Conservation (phyloP, 768 basidiomycete species). For the Russula emetica region DNA sequence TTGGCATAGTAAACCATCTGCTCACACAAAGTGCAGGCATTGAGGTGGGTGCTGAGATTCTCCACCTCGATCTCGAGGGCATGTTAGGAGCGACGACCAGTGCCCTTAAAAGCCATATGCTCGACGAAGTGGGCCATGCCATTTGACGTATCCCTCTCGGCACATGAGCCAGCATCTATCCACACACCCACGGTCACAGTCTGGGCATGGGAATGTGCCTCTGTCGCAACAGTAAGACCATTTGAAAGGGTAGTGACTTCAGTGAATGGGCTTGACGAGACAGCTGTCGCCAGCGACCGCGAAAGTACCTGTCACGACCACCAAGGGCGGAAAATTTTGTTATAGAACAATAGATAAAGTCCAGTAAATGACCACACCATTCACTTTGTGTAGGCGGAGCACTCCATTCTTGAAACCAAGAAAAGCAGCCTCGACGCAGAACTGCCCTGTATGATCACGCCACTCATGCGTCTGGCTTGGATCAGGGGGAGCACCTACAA, state of each 20-base stretch:
- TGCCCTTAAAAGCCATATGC: conserved; percentile 98
- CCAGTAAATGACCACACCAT: too few species aligned
- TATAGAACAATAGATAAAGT: too few species aligned
- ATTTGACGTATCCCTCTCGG: too few species aligned
- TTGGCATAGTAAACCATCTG: conserved; percentile 99
- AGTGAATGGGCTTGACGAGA: conserved; percentile 67
- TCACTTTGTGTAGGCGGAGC: too few species aligned
- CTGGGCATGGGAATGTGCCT: too few species aligned
- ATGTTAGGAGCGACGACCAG: conserved; percentile 80
- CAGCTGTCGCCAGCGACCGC: conserved; percentile 72
- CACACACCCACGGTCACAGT: too few species aligned
- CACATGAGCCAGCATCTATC: too few species aligned
- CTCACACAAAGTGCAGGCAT: conserved; percentile 97
- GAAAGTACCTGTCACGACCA: conserved; percentile 42
- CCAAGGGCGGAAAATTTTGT: neutral
- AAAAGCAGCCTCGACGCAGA: too few species aligned
- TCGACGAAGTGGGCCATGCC: conserved; percentile 99
- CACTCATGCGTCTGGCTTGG: too few species aligned
- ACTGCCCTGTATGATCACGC: too few species aligned
- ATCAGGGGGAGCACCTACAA: too few species aligned
- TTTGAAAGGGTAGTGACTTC: conserved; percentile 91
- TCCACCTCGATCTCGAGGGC: conserved; percentile 94
- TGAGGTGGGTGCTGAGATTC: conserved; percentile 94
- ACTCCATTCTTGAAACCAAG: too few species aligned
- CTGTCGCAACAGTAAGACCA: conserved; percentile 93